Evolutionary conservation across 2,329 filamentous ascomycete species (phyloP), one percentile per base, ranked within the genome.

Genomic region (Aspergillus uvarum): DNA sequence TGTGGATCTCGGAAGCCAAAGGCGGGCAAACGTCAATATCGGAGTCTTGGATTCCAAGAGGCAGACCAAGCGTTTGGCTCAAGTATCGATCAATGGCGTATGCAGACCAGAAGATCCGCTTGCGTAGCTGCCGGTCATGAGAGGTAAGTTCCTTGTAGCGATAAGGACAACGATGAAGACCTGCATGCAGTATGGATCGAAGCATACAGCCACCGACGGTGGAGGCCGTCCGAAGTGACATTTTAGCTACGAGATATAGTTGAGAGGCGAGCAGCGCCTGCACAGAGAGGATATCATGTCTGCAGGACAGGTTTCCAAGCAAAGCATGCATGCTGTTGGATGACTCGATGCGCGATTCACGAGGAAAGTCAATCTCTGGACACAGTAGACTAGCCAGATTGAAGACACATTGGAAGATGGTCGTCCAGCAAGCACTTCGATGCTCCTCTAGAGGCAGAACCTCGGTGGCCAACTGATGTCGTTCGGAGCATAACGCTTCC

Each of bases 81-180:
- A 77, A 62, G 58, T 78, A 77, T n/a, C 76, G 66, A 57, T 78
- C 76, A 29, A 78, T 70, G 5, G 76, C 76, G 65, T 78, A 78
- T 1, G 75, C 75, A 26, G 71, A 75, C 76, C 76, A 78, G 60
- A 78, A 77, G 11, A 78, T 72, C n/a, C 76, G 69, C 62, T 78
- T 78, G 10, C 76, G 72, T 31, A 78, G 65, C 32, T 77, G 75
- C 22, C 76, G 70, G 51, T 78, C 74, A 60, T 77, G 74, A 3
- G 71, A 69, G 2, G 78, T 76, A 10, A 83, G 73, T 54, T 82
- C 74, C 10, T 72, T 72, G 60, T 83, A 84, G 6, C 82, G 80
- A 58, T 80, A 79, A 0, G 82, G 82, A 62, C 82, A 83, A 3
- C 82, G 75, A 63, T 84, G 81, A 6, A 83, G 73, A 4, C 82